Percentiles rank a stretch among this genome's conserved stretches.
phyloP scores from a whole-genome alignment of 768 basidiomycete species.

The Lyophyllum atratum region DNA sequence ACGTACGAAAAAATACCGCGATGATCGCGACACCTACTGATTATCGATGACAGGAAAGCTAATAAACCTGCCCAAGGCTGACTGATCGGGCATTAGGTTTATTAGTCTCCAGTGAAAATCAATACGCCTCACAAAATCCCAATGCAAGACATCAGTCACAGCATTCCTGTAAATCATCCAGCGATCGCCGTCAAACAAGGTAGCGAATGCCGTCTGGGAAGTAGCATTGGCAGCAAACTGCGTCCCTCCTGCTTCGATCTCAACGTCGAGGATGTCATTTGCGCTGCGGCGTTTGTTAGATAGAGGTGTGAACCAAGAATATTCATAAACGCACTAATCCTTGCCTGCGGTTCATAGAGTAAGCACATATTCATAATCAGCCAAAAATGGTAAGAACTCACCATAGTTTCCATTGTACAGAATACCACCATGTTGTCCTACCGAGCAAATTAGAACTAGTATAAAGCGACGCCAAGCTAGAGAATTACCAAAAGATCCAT shows the following conservation, averaged over 20 bases:
- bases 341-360: slow-evolving; percentile 16
- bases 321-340: slow-evolving; percentile 36
- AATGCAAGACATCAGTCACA: slow-evolving; percentile 58
- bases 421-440: slow-evolving; percentile 64
- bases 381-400: slow-evolving; percentile 9
- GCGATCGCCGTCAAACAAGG: slow-evolving; percentile 56
- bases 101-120: neutral
- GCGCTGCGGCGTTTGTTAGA: slow-evolving; percentile 32
- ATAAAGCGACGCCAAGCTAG: neutral
- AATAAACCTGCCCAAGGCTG: slow-evolving; percentile 16
- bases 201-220: slow-evolving; percentile 51
- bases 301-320: neutral
- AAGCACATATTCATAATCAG: neutral
- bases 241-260: slow-evolving; percentile 61
- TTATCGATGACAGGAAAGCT: slow-evolving; percentile 29
- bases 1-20: slow-evolving; percentile 14
- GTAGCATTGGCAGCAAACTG: slow-evolving; percentile 48
- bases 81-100: neutral
- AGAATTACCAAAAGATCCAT: slow-evolving; percentile 47
- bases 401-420: slow-evolving; percentile 76
- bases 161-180: slow-evolving; percentile 75
- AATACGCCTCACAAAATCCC: slow-evolving; percentile 59
- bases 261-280: slow-evolving; percentile 63
- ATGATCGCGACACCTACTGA: slow-evolving; percentile 23
- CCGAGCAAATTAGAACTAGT: neutral